Evolutionary conservation across 305 asterid genomes (phyloP).

Genomic region (Solanum aculeatissimum): DNA sequence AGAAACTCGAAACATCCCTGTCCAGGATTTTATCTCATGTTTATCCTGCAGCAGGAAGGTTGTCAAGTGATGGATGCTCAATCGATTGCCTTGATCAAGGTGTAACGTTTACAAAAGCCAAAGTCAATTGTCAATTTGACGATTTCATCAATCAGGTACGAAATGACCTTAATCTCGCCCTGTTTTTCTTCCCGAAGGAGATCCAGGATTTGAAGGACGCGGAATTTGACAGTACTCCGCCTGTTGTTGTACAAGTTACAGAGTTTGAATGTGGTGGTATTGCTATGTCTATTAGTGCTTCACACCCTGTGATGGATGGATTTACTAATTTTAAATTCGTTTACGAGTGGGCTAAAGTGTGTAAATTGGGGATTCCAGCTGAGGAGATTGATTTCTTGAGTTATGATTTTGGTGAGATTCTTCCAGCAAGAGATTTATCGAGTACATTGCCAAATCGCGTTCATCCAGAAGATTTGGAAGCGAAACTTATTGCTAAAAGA

Average conservation of each 20-base stretch:
- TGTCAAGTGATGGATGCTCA: not conserved
- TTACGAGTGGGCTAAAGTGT: not conserved
- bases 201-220: not conserved
- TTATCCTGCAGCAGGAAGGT: constrained; percentile 7
- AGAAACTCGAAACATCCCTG: not conserved
- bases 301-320: not conserved
- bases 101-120: not conserved
- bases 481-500: constrained; percentile 5
- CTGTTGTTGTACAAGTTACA: constrained; percentile 9
- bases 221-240: not conserved
- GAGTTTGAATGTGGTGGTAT: not conserved
- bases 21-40: not conserved
- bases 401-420: not conserved
- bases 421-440: constrained; percentile 2
- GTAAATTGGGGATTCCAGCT: not conserved
- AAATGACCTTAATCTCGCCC: not conserved
- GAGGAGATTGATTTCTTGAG: not conserved
- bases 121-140: not conserved
- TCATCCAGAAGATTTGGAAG: not conserved
- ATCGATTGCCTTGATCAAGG: constrained; percentile 7
- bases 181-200: not conserved
- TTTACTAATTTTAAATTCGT: not conserved
- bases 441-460: not conserved
- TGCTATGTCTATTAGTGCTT: not conserved
- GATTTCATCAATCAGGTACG: not conserved